Conservation (phyloP, 2,329 filamentous ascomycete genomes). For the Aureobasidium sp. region DNA sequence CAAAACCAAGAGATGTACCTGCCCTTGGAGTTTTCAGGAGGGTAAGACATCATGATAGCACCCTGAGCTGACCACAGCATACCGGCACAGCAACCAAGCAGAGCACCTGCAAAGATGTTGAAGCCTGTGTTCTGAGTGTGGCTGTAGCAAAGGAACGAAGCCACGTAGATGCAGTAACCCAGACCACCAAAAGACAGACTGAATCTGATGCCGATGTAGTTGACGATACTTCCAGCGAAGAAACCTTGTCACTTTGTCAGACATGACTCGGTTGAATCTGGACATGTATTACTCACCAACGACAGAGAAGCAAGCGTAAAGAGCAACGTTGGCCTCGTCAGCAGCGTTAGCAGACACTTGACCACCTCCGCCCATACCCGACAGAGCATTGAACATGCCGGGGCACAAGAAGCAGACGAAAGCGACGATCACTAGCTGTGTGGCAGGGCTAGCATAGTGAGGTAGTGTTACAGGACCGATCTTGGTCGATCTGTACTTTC, state of each 20-base stretch:
- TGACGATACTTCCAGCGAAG: slow-evolving; percentile 64
- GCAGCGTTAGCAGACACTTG: slow-evolving; percentile 39
- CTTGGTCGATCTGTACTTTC: slow-evolving; percentile 38
- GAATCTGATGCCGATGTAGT: slow-evolving; percentile 64
- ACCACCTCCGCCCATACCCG: slow-evolving; percentile 42
- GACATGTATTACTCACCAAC: slow-evolving; percentile 28
- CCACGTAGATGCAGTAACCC: slow-evolving; percentile 68
- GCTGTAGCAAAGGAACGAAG: slow-evolving; percentile 61
- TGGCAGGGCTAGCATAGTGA: slow-evolving; percentile 41
- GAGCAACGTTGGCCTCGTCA: slow-evolving; percentile 59
- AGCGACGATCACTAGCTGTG: slow-evolving; percentile 41
- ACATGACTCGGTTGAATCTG: not conserved
- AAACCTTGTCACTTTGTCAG: slow-evolving; percentile 31
- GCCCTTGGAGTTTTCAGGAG: slow-evolving; percentile 70
- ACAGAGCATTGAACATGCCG: slow-evolving; percentile 45
- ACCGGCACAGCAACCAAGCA: slow-evolving; percentile 70
- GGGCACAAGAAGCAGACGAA: slow-evolving; percentile 47
- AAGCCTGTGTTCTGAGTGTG: slow-evolving; percentile 61
- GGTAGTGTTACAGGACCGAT: slow-evolving; percentile 34
- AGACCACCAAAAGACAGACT: slow-evolving; percentile 59
- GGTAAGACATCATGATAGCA: slow-evolving; percentile 85
- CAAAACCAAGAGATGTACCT: slow-evolving; percentile 87
- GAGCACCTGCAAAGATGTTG: slow-evolving; percentile 65
- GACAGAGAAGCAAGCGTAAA: slow-evolving; percentile 64
- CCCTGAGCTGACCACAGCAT: slow-evolving; percentile 77